phyloP scores from a whole-genome alignment of 2,329 filamentous ascomycete species.

The Nemania sp. region DNA sequence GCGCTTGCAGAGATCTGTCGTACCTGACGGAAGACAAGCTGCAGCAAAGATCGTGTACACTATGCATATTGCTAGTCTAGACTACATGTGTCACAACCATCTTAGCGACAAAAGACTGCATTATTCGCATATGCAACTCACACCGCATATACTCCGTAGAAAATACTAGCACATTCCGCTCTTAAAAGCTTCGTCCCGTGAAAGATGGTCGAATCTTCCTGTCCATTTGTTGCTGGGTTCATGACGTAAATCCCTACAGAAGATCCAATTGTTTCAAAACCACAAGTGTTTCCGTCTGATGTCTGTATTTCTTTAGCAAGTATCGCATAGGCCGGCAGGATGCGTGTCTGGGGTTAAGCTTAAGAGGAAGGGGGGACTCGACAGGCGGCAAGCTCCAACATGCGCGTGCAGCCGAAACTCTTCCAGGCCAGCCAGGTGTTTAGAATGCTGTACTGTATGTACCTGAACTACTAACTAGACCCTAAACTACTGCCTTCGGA shows the following conservation, averaged over 20 bases:
- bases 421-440: neutral
- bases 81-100: constrained; percentile 11
- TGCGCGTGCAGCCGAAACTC: constrained; percentile 1
- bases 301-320: constrained; percentile 4
- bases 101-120: constrained; percentile 9
- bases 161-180: too few relatives aligned
- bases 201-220: neutral
- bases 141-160: neutral
- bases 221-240: neutral
- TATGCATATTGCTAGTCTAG: constrained; percentile 11
- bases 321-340: neutral
- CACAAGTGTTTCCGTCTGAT: constrained; percentile 24
- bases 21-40: constrained; percentile 8
- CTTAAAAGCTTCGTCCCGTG: neutral
- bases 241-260: neutral
- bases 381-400: constrained; percentile 6
- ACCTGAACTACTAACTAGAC: too few relatives aligned
- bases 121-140: neutral
- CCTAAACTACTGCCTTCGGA: too few relatives aligned
- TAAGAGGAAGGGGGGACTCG: constrained; percentile 15
- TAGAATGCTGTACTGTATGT: neutral
- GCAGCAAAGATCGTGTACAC: constrained; percentile 18
- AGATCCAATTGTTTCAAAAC: constrained; percentile 8
- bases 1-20: constrained; percentile 20
- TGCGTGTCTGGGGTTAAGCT: constrained; percentile 16